Evolutionary conservation across 2,329 filamentous ascomycete species (phyloP).

Genomic region (Penicillium sp.): DNA sequence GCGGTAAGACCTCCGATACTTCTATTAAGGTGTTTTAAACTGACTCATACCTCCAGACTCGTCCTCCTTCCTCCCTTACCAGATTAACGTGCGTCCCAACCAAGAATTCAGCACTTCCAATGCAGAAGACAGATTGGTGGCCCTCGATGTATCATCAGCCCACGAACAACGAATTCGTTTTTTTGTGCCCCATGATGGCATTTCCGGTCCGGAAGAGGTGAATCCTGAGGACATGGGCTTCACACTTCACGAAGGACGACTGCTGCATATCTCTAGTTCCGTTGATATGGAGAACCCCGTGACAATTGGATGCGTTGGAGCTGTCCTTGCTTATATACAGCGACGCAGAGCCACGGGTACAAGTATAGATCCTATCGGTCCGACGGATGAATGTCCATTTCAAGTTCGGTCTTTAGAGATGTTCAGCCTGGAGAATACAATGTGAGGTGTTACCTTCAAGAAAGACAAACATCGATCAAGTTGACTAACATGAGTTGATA

Average conservation of each 20-base stretch:
- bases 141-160: slow-evolving; percentile 58
- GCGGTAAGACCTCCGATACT: slow-evolving; percentile 19
- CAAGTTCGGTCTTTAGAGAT: slow-evolving; percentile 69
- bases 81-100: slow-evolving; percentile 70
- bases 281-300: slow-evolving; percentile 75
- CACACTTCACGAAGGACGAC: slow-evolving; percentile 63
- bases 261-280: slow-evolving; percentile 70
- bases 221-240: slow-evolving; percentile 48
- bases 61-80: slow-evolving; percentile 60
- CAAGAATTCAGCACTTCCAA: slow-evolving; percentile 72
- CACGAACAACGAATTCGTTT: slow-evolving; percentile 58
- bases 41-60: slow-evolving; percentile 40
- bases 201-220: slow-evolving; percentile 47
- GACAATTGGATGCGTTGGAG: slow-evolving; percentile 85
- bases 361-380: slow-evolving; percentile 64
- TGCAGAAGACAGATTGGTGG: slow-evolving; percentile 68
- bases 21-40: background rate
- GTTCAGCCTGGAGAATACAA: slow-evolving; percentile 69
- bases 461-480: slow-evolving; percentile 23
- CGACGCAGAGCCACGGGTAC: slow-evolving; percentile 67
- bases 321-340: slow-evolving; percentile 77
- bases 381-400: slow-evolving; percentile 61
- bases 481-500: slow-evolving; percentile 36
- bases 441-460: slow-evolving; percentile 50
- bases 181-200: slow-evolving; percentile 64